A percentile compares a stretch with the other conserved stretches of the same genome.
Evolutionary conservation across 2,329 filamentous ascomycete species (phyloP).

Genomic region (Metarhizium rileyi): DNA sequence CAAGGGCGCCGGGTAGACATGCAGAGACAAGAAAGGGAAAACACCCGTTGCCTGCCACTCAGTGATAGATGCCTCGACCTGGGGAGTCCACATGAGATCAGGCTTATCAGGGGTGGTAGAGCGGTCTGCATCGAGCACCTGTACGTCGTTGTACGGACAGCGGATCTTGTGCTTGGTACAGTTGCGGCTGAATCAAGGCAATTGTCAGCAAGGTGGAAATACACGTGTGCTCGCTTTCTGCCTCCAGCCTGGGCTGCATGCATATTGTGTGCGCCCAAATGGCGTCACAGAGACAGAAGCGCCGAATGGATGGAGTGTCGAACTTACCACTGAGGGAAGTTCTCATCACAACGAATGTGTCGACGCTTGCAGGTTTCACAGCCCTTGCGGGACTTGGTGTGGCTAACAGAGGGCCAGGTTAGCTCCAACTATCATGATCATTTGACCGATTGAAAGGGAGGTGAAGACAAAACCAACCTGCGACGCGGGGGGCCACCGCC

Average conservation of each 20-base stretch:
- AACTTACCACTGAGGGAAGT: slow-evolving; percentile 87
- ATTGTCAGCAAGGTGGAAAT: slow-evolving; percentile 7
- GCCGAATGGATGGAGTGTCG: neutral
- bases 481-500: slow-evolving; percentile 83
- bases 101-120: slow-evolving; percentile 52
- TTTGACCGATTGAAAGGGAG: too few relatives aligned
- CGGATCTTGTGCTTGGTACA: slow-evolving; percentile 98
- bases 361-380: slow-evolving; percentile 97
- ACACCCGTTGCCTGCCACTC: slow-evolving; percentile 76
- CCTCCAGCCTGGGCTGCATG: neutral
- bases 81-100: slow-evolving; percentile 74
- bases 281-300: slow-evolving; percentile 1
- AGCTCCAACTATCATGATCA: neutral
- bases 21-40: slow-evolving; percentile 76
- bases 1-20: slow-evolving; percentile 64
- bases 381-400: slow-evolving; percentile 97
- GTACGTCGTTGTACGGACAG: slow-evolving; percentile 92
- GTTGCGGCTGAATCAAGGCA: slow-evolving; percentile 59
- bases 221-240: neutral
- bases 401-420: slow-evolving; percentile 41
- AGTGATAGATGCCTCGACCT: slow-evolving; percentile 72
- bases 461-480: slow-evolving; percentile 35
- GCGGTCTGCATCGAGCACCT: slow-evolving; percentile 51
- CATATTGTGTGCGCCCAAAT: neutral
- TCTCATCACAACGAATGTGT: slow-evolving; percentile 97